Conservation (phyloP, 1,284 basidiomycete species). For the Puccinia triticina region DNA sequence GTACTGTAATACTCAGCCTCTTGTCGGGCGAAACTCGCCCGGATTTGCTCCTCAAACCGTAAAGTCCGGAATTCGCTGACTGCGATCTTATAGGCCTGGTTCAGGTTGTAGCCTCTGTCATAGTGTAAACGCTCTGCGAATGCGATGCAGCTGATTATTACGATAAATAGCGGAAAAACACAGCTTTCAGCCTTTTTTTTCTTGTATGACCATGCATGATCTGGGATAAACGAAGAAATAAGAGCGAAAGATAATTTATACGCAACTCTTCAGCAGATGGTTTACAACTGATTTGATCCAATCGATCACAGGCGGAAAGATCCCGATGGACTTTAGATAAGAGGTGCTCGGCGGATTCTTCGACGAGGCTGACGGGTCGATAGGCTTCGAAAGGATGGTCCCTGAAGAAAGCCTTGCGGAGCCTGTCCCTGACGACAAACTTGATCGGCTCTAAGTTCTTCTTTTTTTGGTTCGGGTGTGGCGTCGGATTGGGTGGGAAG, state of each 20-base stretch:
- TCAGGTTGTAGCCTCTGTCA: slow-evolving; percentile 28
- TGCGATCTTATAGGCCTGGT: slow-evolving; percentile 44
- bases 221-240: neutral
- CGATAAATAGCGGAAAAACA: neutral
- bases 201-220: neutral
- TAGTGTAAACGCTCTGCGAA: slow-evolving; percentile 38
- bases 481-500: slow-evolving; percentile 46
- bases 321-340: slow-evolving; percentile 15
- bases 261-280: slow-evolving; percentile 44
- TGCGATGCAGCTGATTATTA: slow-evolving; percentile 28
- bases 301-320: slow-evolving; percentile 5
- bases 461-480: slow-evolving; percentile 1
- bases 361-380: slow-evolving; percentile 35
- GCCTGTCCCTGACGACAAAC: slow-evolving; percentile 12
- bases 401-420: slow-evolving; percentile 42
- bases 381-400: slow-evolving; percentile 52
- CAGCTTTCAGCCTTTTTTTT: neutral
- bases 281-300: slow-evolving; percentile 29
- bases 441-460: slow-evolving; percentile 28
- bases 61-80: slow-evolving; percentile 47
- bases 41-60: slow-evolving; percentile 40
- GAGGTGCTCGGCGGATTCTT: slow-evolving; percentile 11
- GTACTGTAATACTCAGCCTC: slow-evolving; percentile 42
- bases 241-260: neutral
- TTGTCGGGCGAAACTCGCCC: slow-evolving; percentile 38